Conservation (phyloP, 139 green algal species). For the Micractinium sp. region DNA sequence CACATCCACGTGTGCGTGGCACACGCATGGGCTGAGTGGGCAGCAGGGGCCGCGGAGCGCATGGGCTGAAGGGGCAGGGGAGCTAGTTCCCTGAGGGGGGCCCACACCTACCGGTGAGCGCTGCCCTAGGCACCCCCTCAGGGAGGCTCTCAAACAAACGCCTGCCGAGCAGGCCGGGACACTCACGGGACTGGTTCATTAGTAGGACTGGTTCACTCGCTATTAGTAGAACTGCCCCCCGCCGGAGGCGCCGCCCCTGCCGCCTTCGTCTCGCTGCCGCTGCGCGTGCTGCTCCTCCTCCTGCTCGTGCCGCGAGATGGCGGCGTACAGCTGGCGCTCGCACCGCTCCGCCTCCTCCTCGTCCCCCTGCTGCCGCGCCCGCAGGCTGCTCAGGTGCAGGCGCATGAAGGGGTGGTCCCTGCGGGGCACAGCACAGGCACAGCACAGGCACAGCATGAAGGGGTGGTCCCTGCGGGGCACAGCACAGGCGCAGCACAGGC, state of each 20-base stretch:
- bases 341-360: conserved; percentile 21
- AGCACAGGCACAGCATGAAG: neutral
- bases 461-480: neutral
- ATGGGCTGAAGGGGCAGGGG: too few species aligned
- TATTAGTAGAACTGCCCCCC: conserved; percentile 3
- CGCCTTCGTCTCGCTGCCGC: neutral
- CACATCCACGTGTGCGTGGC: too few species aligned
- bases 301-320: conserved; percentile 14
- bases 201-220: too few species aligned
- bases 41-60: too few species aligned
- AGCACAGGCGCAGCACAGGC: neutral
- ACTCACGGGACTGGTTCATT: too few species aligned
- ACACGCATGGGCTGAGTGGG: too few species aligned
- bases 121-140: too few species aligned
- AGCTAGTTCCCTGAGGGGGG: too few species aligned
- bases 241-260: neutral
- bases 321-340: conserved; percentile 10
- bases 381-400: conserved; percentile 51
- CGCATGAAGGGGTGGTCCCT: conserved; percentile 78
- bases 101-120: too few species aligned
- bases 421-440: neutral
- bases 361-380: conserved; percentile 6
- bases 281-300: neutral
- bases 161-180: too few species aligned
- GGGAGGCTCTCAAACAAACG: too few species aligned